These are phyloP conservation scores for Dactylella cylindrospora DNA, from an alignment of 2,329 filamentous ascomycete genomes.

Conservation along the genomic window DNA sequence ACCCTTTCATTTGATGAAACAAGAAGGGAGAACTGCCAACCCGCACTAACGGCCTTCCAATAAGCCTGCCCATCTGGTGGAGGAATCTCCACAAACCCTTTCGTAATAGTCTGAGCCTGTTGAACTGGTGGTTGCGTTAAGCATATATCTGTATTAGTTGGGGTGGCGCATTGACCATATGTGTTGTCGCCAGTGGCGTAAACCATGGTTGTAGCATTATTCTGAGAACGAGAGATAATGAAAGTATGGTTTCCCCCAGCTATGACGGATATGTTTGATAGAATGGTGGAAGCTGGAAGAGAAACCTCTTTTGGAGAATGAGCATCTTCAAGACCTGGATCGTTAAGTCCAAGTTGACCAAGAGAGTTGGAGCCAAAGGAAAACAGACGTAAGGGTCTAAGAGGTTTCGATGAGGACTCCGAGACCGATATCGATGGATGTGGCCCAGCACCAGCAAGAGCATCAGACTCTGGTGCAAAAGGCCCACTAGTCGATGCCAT, in stretches of 20 bases:
- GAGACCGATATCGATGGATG: constrained; percentile 3
- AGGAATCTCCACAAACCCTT: constrained; percentile 45
- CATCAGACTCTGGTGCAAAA: background rate
- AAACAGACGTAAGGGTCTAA: constrained; percentile 50
- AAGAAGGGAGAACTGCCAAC: constrained; percentile 74
- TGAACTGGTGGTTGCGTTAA: background rate
- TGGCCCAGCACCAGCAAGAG: no score
- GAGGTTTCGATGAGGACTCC: background rate
- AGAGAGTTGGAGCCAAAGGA: constrained; percentile 60
- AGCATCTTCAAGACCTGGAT: constrained; percentile 54
- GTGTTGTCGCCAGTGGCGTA: constrained; percentile 67
- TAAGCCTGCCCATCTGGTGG: constrained; percentile 7
- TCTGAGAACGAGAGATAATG: constrained; percentile 59
- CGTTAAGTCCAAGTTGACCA: constrained; percentile 57
- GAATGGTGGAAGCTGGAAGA: constrained; percentile 50
- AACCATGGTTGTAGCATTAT: constrained; percentile 57
- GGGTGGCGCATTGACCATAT: constrained; percentile 54
- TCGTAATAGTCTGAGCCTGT: constrained; percentile 46
- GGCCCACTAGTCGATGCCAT: constrained; percentile 1
- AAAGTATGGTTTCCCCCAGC: constrained; percentile 88
- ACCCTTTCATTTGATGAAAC: constrained; percentile 59
- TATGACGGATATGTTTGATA: constrained; percentile 51
- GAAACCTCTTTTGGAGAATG: constrained; percentile 49
- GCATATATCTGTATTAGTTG: constrained; percentile 17
- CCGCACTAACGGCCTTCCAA: constrained; percentile 63